A percentile compares a stretch with the other conserved stretches of the same genome.
Conservation (phyloP, 1,284 basidiomycete species). For the Ganoderma sinense region DNA sequence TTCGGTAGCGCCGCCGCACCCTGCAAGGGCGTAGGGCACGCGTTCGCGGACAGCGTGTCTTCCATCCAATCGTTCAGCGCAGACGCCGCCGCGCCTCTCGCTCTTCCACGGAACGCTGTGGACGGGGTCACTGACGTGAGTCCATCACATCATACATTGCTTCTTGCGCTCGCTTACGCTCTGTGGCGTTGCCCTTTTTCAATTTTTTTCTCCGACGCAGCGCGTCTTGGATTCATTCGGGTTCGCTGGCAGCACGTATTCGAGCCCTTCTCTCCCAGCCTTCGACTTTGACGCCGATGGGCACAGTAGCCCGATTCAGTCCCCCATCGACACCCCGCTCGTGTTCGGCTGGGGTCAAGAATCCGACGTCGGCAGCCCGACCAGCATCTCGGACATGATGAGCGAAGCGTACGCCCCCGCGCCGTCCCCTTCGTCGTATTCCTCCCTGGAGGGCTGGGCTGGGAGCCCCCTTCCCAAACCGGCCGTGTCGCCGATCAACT, state of each 20-base stretch:
- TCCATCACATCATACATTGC: constrained; percentile 25
- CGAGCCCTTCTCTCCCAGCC: constrained; percentile 31
- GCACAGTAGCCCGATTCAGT: constrained; percentile 30
- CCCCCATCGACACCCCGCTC: constrained; percentile 29
- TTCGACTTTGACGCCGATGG: constrained; percentile 32
- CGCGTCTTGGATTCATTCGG: constrained; percentile 19
- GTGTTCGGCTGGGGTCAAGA: constrained; percentile 21
- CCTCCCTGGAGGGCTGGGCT: constrained; percentile 42
- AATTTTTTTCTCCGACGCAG: constrained; percentile 19
- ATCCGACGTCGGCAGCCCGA: constrained; percentile 24
- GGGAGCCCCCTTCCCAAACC: constrained; percentile 33
- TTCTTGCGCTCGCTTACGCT: constrained; percentile 20
- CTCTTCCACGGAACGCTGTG: constrained; percentile 22
- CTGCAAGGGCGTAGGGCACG: constrained; percentile 33
- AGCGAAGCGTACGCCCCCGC: constrained; percentile 26
- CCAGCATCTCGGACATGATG: constrained; percentile 25
- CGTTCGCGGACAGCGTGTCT: constrained; percentile 26
- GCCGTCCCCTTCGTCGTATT: constrained; percentile 37
- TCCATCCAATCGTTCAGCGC: constrained; percentile 26
- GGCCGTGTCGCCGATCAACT: constrained; percentile 20
- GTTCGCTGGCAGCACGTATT: constrained; percentile 21
- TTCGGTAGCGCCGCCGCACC: constrained; percentile 23
- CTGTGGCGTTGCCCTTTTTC: constrained; percentile 19
- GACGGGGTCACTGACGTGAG: constrained; percentile 34
- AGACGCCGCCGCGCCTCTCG: constrained; percentile 18